Conservation (phyloP, 495 filamentous ascomycete genomes). For the Penicillium cosmopolitanum region DNA sequence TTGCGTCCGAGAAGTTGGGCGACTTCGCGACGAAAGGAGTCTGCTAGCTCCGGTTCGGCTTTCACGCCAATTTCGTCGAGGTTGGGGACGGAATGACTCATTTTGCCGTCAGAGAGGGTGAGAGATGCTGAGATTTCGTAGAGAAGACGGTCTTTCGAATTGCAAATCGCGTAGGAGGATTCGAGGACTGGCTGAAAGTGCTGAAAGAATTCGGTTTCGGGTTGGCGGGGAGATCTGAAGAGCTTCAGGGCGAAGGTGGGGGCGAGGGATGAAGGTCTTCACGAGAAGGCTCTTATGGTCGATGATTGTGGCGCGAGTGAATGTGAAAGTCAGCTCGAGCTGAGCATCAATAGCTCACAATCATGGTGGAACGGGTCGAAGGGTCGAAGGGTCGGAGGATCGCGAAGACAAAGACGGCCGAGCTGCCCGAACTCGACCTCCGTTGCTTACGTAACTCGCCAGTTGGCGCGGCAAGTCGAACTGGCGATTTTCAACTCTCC, state of each 20-base stretch:
- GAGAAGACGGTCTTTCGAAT: not conserved
- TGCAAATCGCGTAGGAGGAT: not conserved
- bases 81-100: conserved; percentile 52
- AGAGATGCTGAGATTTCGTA: not conserved
- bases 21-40: conserved; percentile 71
- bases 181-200: not conserved
- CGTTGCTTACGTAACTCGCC: conserved; percentile 5
- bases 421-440: not conserved
- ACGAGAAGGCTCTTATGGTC: too few species aligned
- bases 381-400: not conserved
- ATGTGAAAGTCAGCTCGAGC: conserved; percentile 1
- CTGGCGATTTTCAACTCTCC: not conserved
- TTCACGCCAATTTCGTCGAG: conserved; percentile 62
- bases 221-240: not conserved
- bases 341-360: not conserved
- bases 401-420: conserved; percentile 2
- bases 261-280: not conserved
- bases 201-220: not conserved
- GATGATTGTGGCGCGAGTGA: not conserved
- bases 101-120: conserved; percentile 10
- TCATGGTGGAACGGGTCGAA: not conserved
- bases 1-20: conserved; percentile 72
- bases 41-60: conserved; percentile 58
- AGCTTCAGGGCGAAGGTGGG: not conserved
- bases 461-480: not conserved